Evolutionary conservation across 129 eudicot species (phyloP).

Genomic region (Pseudognaphalium luteoalbum): DNA sequence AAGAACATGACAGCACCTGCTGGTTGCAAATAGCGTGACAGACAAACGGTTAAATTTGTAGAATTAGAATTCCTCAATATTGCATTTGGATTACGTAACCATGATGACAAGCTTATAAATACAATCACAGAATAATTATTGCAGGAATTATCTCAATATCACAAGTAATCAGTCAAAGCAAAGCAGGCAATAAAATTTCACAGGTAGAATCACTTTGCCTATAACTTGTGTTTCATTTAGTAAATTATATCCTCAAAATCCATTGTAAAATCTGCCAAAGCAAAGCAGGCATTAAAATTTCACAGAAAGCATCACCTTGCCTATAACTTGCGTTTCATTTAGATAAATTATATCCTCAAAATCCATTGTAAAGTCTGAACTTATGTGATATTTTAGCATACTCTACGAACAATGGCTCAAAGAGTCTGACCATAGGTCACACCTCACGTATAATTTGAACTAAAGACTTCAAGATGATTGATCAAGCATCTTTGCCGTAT

Average conservation of each 20-base stretch:
- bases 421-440: not conserved
- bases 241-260: no score
- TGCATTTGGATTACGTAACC: not conserved
- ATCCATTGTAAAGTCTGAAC: no score
- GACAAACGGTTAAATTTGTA: slow-evolving; percentile 7
- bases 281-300: no score
- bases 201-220: not conserved
- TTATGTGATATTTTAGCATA: no score
- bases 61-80: not conserved
- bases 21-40: slow-evolving; percentile 32
- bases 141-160: no score
- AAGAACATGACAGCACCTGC: slow-evolving; percentile 88
- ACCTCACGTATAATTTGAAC: not conserved
- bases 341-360: no score
- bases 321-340: no score
- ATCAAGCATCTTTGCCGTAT: not conserved
- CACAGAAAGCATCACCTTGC: not conserved
- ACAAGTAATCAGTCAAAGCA: no score
- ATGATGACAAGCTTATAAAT: not conserved
- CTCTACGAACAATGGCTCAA: not conserved
- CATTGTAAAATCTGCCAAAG: no score
- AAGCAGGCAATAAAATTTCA: no score
- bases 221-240: no score
- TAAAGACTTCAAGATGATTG: no score
- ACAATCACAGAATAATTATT: not conserved